Conservation (phyloP, 768 basidiomycete species). For the Lactifluus hygrophoroides region DNA sequence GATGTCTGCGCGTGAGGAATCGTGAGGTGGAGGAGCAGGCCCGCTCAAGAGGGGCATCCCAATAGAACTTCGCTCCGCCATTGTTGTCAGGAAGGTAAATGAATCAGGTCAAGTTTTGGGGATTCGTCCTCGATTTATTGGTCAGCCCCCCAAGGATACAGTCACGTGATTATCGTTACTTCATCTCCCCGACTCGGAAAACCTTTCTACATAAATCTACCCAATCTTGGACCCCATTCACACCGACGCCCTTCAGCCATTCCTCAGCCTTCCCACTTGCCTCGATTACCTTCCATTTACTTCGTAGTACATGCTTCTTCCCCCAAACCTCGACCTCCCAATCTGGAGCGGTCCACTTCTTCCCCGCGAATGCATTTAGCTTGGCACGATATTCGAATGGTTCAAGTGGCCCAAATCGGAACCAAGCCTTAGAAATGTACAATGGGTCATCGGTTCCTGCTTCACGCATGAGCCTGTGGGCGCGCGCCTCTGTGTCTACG, state of each 20-base stretch:
- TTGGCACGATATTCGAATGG: conserved; percentile 65
- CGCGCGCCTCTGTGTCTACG: conserved; percentile 39
- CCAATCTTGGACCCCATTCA: conserved; percentile 53
- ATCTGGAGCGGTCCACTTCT: conserved; percentile 32
- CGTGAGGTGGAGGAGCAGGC: conserved; percentile 37
- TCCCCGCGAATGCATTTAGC: conserved; percentile 41
- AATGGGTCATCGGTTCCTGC: conserved; percentile 27
- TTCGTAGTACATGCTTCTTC: conserved; percentile 39
- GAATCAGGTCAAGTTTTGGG: background rate
- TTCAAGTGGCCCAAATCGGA: conserved; percentile 39
- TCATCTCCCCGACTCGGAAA: conserved; percentile 16
- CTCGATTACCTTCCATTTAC: conserved; percentile 52
- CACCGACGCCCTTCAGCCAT: conserved; percentile 59
- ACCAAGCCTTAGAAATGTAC: conserved; percentile 48
- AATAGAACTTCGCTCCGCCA: conserved; percentile 11
- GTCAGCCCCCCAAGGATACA: background rate
- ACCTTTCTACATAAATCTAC: conserved; percentile 37
- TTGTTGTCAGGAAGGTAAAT: background rate
- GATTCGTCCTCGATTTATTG: background rate
- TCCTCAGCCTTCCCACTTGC: conserved; percentile 44
- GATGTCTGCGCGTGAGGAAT: conserved; percentile 27
- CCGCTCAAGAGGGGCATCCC: conserved; percentile 70
- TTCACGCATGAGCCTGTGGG: background rate
- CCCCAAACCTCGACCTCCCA: conserved; percentile 57
- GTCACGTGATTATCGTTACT: background rate